Base-by-base conservation (phyloP, 768 basidiomycete genomes). In the Sarcodon aspratus region DNA sequence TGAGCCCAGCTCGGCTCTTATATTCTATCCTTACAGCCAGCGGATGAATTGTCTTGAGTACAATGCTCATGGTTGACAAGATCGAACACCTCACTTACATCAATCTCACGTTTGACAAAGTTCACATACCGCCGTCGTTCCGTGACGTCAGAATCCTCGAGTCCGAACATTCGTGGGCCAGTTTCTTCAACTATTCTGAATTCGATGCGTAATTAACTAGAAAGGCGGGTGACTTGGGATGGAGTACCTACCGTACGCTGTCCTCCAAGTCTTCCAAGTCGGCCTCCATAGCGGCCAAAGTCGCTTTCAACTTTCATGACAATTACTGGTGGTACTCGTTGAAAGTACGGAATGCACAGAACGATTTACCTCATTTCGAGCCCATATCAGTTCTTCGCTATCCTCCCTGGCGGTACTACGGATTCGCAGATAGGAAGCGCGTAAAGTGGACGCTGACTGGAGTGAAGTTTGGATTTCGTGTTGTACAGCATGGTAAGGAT, bases 201-300 rank as follows among this genome's bases (percentile, higher is more conserved):
- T 9, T 31, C 34, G 33, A 15, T 35, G 9, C 1, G 38, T 18
- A 47, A 9, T 15, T 35, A 17, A n/a, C 15, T 43, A 34, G 15
- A 45, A 12, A 27, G 21, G 27, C 17, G 18, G 17, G 34, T 34
- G 33, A 33, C 13, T 27, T 27, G 37, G 45, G 27, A n/a, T 36
- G 18, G 48, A 33, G 45, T 1, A 61, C 76, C 54, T 63, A 89
- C 88, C 79, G 82, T 40, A 98, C 93, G 58, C 89, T 92, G 59
- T 91, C 90, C 45, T 96, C 93, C n/a, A 98, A 67, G 61, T 92
- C 92, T 52, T 92, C 89, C 18, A 95, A 61, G 66, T 97, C 94
- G 0, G 85, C 84, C 59, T 93, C 88, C 27, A 97, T 68, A 1
- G 82, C 67, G 1, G 79, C 74, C 8, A 98, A 73, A 1, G 85